phyloP scores from a whole-genome alignment of 768 basidiomycete species.

The Cystobasidium onofrii region DNA sequence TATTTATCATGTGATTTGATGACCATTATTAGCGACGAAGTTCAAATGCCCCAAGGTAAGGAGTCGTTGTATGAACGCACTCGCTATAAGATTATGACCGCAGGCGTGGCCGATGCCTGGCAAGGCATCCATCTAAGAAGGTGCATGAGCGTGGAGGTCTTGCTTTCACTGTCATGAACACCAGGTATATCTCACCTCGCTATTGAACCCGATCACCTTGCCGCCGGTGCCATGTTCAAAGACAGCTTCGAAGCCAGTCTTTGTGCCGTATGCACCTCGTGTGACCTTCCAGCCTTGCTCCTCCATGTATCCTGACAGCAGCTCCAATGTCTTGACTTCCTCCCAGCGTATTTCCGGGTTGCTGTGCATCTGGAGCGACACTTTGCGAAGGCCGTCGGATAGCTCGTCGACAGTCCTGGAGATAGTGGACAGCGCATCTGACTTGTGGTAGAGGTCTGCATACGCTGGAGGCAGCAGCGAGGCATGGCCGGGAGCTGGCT shows the following conservation, averaged over 20 bases:
- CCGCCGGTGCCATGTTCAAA: conserved; percentile 37
- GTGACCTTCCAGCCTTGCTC: conserved; percentile 31
- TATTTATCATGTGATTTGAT: background rate
- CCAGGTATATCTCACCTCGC: conserved; percentile 2
- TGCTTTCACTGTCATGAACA: background rate
- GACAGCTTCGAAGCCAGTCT: conserved; percentile 38
- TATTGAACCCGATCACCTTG: conserved; percentile 37
- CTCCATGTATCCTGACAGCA: conserved; percentile 27
- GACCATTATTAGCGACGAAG: background rate
- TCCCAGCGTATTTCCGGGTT: conserved; percentile 33
- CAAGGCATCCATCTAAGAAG: conserved; percentile 48
- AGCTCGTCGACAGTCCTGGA: conserved; percentile 3
- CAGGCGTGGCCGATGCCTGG: conserved; percentile 55
- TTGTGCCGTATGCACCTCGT: conserved; percentile 34
- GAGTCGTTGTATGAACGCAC: background rate
- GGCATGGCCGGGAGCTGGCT: background rate
- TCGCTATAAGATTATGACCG: conserved; percentile 30
- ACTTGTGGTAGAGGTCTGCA: conserved; percentile 4
- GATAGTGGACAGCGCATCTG: conserved; percentile 24
- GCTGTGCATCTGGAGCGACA: conserved; percentile 19
- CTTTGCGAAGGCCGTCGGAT: background rate
- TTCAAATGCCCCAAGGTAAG: background rate
- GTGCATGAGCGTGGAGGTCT: background rate
- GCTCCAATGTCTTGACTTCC: conserved; percentile 11
- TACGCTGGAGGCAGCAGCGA: conserved; percentile 1